phyloP scores from a whole-genome alignment of 1,284 basidiomycete species.

The Moesziomyces sp. region DNA sequence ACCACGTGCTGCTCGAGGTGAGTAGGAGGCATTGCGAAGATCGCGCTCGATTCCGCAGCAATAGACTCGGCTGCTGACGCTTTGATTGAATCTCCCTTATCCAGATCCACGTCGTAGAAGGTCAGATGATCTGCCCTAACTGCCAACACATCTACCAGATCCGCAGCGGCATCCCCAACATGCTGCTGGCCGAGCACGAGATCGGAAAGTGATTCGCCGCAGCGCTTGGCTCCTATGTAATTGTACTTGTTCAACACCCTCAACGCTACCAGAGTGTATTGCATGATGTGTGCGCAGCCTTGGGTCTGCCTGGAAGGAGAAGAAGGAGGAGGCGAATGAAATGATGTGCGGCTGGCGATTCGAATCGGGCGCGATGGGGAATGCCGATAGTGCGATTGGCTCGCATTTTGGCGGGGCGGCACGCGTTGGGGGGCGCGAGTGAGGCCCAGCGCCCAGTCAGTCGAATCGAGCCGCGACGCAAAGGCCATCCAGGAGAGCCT shows the following conservation, averaged over 20 bases:
- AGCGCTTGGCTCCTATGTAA: background rate
- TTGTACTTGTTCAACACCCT: conserved; percentile 6
- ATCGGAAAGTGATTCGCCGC: conserved; percentile 71
- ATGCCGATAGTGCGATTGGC: too few relatives aligned
- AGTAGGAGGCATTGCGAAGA: conserved; percentile 12
- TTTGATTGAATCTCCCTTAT: too few relatives aligned
- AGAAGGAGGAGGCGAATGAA: too few relatives aligned
- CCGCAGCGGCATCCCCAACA: conserved; percentile 95
- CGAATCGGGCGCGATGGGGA: too few relatives aligned
- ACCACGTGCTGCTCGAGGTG: conserved; percentile 94
- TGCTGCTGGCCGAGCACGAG: conserved; percentile 93
- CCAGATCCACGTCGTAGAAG: conserved; percentile 92
- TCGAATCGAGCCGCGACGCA: background rate
- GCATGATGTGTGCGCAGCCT: background rate
- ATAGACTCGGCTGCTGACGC: background rate
- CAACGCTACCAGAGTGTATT: background rate
- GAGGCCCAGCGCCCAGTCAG: background rate
- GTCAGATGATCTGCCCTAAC: conserved; percentile 91
- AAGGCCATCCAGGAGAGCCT: background rate
- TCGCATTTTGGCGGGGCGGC: too few relatives aligned
- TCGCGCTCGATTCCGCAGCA: too few relatives aligned
- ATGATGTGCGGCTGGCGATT: too few relatives aligned
- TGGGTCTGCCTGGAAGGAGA: too few relatives aligned
- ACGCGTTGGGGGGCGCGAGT: too few relatives aligned
- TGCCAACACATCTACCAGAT: conserved; percentile 91